Conservation (phyloP, 129 eudicot species). For the Flaveria linearis region DNA sequence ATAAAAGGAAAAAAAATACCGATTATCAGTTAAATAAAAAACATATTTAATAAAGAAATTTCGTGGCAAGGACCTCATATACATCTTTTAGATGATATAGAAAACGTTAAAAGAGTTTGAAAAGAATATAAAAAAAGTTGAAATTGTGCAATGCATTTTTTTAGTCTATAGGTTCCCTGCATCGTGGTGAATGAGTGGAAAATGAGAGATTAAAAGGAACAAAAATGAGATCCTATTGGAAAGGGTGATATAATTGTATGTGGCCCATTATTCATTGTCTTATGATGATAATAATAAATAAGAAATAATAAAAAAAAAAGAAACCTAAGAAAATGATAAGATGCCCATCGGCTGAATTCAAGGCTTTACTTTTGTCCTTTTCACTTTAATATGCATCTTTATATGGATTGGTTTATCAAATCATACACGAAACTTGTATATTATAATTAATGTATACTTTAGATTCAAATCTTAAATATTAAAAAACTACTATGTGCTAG, state of each 20-base stretch:
- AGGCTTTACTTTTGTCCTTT: conserved; percentile 21
- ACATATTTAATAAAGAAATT: neutral
- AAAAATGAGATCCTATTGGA: conserved; percentile 19
- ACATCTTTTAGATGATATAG: neutral
- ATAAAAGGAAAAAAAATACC: neutral
- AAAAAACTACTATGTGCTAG: neutral
- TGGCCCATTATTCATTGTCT: conserved; percentile 28
- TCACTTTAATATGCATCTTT: conserved; percentile 15
- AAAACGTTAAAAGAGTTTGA: neutral
- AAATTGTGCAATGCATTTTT: neutral
- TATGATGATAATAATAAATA: conserved; percentile 3
- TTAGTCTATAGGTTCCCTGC: neutral
- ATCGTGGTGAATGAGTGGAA: conserved; percentile 9
- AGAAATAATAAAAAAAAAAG: neutral
- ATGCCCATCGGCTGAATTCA: conserved; percentile 15
- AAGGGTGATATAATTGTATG: conserved; percentile 4
- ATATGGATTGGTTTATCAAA: conserved; percentile 15
- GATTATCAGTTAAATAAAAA: neutral
- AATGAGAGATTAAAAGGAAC: neutral
- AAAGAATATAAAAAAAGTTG: neutral
- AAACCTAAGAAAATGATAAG: conserved; percentile 2
- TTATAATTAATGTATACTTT: neutral
- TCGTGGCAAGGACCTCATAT: neutral
- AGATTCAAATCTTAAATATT: neutral
- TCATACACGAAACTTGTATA: conserved; percentile 16